Evolutionary conservation across 805 yeast species (phyloP).

Genomic region (Metschnikowia cubensis): DNA sequence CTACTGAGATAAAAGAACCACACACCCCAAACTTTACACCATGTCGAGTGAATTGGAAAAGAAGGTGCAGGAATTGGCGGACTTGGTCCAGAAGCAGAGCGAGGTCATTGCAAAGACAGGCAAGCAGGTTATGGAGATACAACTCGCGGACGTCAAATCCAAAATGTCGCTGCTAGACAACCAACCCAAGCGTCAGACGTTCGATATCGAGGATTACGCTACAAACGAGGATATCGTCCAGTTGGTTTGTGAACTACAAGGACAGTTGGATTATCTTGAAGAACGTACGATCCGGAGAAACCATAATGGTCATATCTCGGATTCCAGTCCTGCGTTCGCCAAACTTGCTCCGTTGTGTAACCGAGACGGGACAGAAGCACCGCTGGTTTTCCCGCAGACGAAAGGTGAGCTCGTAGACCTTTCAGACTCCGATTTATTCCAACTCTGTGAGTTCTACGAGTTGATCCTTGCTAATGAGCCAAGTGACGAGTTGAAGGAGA

Average conservation of each 20-base stretch:
- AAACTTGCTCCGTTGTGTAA: slow-evolving; percentile 67
- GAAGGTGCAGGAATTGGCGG: slow-evolving; percentile 50
- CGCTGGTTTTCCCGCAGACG: slow-evolving; percentile 54
- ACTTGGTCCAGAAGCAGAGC: slow-evolving; percentile 60
- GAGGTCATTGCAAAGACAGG: slow-evolving; percentile 72
- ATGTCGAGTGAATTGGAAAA: slow-evolving; percentile 9
- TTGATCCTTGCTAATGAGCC: slow-evolving; percentile 44
- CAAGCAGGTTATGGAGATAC: slow-evolving; percentile 66
- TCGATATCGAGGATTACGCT: slow-evolving; percentile 56
- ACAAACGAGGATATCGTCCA: slow-evolving; percentile 83
- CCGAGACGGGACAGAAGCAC: slow-evolving; percentile 71
- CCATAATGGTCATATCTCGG: slow-evolving; percentile 52
- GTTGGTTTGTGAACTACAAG: slow-evolving; percentile 84
- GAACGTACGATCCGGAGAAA: slow-evolving; percentile 71
- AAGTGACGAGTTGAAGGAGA: slow-evolving; percentile 11
- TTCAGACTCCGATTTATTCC: slow-evolving; percentile 42
- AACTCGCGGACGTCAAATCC: slow-evolving; percentile 49
- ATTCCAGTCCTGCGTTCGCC: slow-evolving; percentile 29
- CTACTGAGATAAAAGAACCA: no score
- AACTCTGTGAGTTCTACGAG: slow-evolving; percentile 70
- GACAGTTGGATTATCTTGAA: slow-evolving; percentile 76
- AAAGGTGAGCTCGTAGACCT: slow-evolving; percentile 49
- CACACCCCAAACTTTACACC: no score
- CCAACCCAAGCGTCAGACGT: slow-evolving; percentile 15
- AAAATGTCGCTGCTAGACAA: slow-evolving; percentile 16